phyloP scores from a whole-genome alignment of 106 monocot species.

The Iris macrosiphon region DNA sequence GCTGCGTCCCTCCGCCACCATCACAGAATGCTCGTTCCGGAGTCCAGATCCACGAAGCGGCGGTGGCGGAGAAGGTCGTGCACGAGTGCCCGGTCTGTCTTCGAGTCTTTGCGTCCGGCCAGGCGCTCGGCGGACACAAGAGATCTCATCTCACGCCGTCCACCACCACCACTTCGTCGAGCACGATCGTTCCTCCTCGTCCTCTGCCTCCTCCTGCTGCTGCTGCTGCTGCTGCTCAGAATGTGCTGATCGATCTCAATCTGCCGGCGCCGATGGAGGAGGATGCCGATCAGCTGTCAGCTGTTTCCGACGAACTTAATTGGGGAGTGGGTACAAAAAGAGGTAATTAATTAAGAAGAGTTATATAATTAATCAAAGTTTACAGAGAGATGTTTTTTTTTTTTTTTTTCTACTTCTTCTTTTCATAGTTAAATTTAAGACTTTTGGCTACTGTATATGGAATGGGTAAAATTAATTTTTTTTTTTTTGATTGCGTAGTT shows the following conservation, averaged over 20 bases:
- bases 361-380: no score
- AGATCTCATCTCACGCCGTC: slow-evolving; percentile 22
- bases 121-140: slow-evolving; percentile 70
- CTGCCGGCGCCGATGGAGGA: background rate
- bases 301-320: no score
- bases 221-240: background rate
- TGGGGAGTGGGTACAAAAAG: no score
- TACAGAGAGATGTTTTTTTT: no score
- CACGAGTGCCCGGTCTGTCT: slow-evolving; percentile 45
- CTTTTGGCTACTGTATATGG: no score
- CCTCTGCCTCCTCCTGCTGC: background rate
- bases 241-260: slow-evolving; percentile 5
- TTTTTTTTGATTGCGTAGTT: no score
- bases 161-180: background rate
- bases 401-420: no score
- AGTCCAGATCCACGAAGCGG: background rate
- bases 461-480: no score
- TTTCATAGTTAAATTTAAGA: no score
- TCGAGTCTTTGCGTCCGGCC: slow-evolving; percentile 39
- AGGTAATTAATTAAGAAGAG: no score
- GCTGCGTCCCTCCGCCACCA: slow-evolving; percentile 14
- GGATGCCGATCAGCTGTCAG: background rate
- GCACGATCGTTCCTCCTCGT: background rate
- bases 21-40: no score
- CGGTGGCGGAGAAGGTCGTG: background rate